Base-by-base conservation (phyloP, 1,284 basidiomycete species). In the Caloboletus inedulis region DNA sequence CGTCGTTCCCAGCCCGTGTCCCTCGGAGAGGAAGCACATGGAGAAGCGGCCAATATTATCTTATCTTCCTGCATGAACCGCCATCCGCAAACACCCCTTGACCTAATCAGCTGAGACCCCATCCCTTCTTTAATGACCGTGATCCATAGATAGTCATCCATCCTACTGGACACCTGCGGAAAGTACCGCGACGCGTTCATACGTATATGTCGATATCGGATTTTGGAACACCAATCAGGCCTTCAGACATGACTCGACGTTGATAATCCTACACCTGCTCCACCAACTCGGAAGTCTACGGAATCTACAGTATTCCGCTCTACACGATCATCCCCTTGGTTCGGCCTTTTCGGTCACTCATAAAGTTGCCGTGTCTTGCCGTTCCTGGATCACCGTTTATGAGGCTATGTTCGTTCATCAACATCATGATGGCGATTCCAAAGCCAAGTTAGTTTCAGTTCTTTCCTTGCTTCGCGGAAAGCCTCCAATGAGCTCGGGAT, bases 391-490 rank as follows among this genome's bases (percentile, higher is more conserved):
- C 30, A 36, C 19, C 36, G 27, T 39, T 48, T 14, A 41, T 39
- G 13, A 60, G 39, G 48, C 49, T 8, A 18, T 43, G 43, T 47
- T 23, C 27, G 43, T 47, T 23, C 27, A 46, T 47, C 47, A 16
- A 1, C 31, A 62, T 64, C 52, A 39, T 46, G 52, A 53, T 53
- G 50, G 49, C 14, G 56, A 52, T 51, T 33, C 41, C 30, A 43
- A 52, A 44, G 8, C 47, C 35, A 40, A 27, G 7, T 23, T 8
- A 3, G 43, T 58, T 34, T 44, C 36, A 27, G 7, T 31, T 47
- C 41, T 37, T 13, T 51, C 64, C 61, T 62, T 52, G 51, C 50
- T 66, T 62, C 54, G 50, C 64, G 62, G 64, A 63, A 10, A 12
- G 19, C 36, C 19, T 27, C 19, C 33, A 36, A 36, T 43, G 0